Evolutionary conservation across 805 yeast genomes (phyloP).

Genomic region (Metschnikowia santaceciliae): DNA sequence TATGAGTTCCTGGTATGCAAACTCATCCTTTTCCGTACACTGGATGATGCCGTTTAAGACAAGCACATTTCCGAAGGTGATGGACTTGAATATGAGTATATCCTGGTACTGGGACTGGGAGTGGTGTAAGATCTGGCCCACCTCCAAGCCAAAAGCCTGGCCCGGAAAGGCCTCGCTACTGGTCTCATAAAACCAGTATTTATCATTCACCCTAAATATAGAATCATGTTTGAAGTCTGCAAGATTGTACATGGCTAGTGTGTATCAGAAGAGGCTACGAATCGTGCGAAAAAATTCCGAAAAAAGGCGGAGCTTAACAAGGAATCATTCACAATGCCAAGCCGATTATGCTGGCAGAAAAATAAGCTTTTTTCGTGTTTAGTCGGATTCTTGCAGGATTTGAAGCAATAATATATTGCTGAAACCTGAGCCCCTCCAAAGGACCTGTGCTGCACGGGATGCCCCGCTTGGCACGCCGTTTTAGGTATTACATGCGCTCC

Average conservation of each 20-base stretch:
- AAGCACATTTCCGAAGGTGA: slow-evolving; percentile 78
- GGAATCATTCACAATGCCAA: not conserved
- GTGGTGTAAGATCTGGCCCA: slow-evolving; percentile 61
- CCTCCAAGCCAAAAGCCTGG: slow-evolving; percentile 69
- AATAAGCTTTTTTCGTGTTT: not conserved
- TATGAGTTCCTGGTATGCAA: slow-evolving; percentile 91
- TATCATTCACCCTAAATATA: slow-evolving; percentile 23
- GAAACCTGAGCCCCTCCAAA: not conserved
- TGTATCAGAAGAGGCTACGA: not conserved
- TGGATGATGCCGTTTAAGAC: slow-evolving; percentile 89
- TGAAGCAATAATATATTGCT: not conserved
- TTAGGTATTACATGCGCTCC: not conserved
- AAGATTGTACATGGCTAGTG: slow-evolving; percentile 6
- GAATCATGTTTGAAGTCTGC: slow-evolving; percentile 23
- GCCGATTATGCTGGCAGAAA: not conserved
- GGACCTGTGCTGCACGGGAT: not conserved
- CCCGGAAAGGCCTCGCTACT: slow-evolving; percentile 78
- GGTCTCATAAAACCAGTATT: slow-evolving; percentile 74
- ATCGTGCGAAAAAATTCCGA: not conserved
- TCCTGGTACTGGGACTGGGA: slow-evolving; percentile 75
- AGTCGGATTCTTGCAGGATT: not conserved
- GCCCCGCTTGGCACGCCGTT: slow-evolving; percentile 1
- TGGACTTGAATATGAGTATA: slow-evolving; percentile 70
- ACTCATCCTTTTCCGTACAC: slow-evolving; percentile 89
- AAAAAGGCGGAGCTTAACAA: not conserved